A percentile compares a stretch with the other conserved stretches of the same genome.
phyloP scores from a whole-genome alignment of 2,329 filamentous ascomycete species.

The Emericellopsis atlantica region DNA sequence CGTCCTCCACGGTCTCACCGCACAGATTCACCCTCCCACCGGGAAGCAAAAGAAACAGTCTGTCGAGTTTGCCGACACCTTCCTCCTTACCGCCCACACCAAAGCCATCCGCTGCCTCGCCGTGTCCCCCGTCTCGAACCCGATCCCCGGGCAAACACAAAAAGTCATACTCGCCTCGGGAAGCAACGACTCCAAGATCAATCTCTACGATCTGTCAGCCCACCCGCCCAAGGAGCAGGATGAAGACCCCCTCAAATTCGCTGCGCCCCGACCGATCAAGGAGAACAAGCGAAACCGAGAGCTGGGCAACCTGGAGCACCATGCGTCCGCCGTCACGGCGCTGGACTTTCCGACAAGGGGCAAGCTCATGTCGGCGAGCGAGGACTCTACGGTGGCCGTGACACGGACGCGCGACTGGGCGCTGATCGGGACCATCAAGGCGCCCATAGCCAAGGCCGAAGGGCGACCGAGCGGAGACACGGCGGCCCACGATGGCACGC shows the following conservation, averaged over 20 bases:
- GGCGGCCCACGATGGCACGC: constrained; percentile 65
- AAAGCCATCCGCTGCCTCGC: constrained; percentile 85
- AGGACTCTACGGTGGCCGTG: constrained; percentile 86
- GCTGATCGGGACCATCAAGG: constrained; percentile 77
- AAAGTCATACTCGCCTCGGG: constrained; percentile 86
- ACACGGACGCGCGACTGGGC: constrained; percentile 83
- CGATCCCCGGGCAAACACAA: constrained; percentile 48
- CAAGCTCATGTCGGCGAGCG: constrained; percentile 77
- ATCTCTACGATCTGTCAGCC: constrained; percentile 79
- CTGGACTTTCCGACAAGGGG: constrained; percentile 73
- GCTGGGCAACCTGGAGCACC: constrained; percentile 76
- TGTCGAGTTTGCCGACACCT: constrained; percentile 73
- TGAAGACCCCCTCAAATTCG: constrained; percentile 45
- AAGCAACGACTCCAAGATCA: constrained; percentile 86
- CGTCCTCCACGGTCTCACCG: constrained; percentile 79
- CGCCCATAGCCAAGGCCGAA: constrained; percentile 66
- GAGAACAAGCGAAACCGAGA: constrained; percentile 84
- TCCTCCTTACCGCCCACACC: constrained; percentile 87
- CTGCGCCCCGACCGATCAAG: constrained; percentile 60
- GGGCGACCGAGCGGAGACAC: constrained; percentile 86
- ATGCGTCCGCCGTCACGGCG: constrained; percentile 68
- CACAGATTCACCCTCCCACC: constrained; percentile 35
- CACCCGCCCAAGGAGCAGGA: constrained; percentile 46
- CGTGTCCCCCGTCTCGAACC: constrained; percentile 61
- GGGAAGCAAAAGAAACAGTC: constrained; percentile 13